phyloP scores from a whole-genome alignment of 148 eudicot species.

The Rhododendron griersonianum region DNA sequence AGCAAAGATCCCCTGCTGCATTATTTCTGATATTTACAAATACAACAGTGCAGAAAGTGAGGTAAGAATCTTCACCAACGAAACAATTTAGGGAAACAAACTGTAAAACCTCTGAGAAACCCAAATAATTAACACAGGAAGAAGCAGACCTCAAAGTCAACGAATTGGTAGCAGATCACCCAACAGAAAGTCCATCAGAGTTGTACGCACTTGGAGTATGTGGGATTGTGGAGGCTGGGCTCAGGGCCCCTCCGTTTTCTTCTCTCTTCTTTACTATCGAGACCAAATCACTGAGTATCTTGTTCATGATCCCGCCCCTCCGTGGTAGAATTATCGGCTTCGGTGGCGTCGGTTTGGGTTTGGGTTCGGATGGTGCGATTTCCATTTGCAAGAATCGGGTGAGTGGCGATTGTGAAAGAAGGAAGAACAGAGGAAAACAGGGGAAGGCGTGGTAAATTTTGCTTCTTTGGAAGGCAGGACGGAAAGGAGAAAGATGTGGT shows the following conservation, averaged over 20 bases:
- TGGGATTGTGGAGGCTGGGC: conserved; percentile 4
- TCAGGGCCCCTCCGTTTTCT: background rate
- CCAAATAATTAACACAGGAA: too few relatives aligned
- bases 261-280: background rate
- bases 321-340: background rate
- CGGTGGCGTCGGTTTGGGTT: background rate
- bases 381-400: conserved; percentile 5
- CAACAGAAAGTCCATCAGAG: background rate
- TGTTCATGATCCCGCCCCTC: conserved; percentile 19
- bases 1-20: too few relatives aligned
- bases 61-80: background rate
- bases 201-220: conserved; percentile 11
- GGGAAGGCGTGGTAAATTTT: background rate
- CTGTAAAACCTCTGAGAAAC: background rate
- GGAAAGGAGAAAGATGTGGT: background rate
- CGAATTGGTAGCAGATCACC: background rate
- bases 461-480: background rate
- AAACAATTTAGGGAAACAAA: background rate
- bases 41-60: background rate
- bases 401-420: background rate
- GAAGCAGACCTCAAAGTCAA: background rate
- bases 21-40: background rate
- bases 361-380: background rate
- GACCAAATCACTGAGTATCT: background rate
- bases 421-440: background rate